Evolutionary conservation across 306 rosid species (phyloP), one percentile per base, ranked within the genome.

Genomic region (Pyrus betulifolia): DNA sequence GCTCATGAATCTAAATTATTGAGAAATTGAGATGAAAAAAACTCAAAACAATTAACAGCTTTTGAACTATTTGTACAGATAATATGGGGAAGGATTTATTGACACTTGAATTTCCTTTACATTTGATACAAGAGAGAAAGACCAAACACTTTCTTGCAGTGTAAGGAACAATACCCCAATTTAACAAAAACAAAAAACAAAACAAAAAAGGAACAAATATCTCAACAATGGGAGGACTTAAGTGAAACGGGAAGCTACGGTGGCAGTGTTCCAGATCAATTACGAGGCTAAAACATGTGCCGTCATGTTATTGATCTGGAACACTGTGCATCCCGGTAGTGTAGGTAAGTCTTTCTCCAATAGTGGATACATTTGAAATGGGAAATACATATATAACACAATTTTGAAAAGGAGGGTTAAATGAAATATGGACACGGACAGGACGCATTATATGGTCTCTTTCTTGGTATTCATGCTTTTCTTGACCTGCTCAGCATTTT

Each of bases 381-480:
- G 23, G 45, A 72, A 17, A 44, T 74, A 28, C 4, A 6, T 19
- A 57, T 9, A n/a, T n/a, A 27, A 30, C 64, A 25, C 27, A 25
- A 46, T 27, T 52, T 75, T 35, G 35, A 31, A 70, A 70, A 25
- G 66, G 66, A 60, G 66, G 65, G 66, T 60, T 12, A 22, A 11
- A 8, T 33, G 70, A 33, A 57, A 52, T 27, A 28, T 17, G 55
- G 19, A 51, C 44, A 77, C 12, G 69, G 44, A 59, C 44, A 15
- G n/a, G 76, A 14, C 10, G 27, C 17, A 27, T 42, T 38, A 44
- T 51, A 58, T 27, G 51, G 44, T 60, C 15, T 35, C 25, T 33
- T 86, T 72, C 84, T 87, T 89, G 78, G 44, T 73, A 82, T 91
- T 86, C 89, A 89, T 85, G 87, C 85, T 71, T 22, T 68, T 78